phyloP scores from a whole-genome alignment of 2,329 filamentous ascomycete species.

The Aspergillus arachidicola region DNA sequence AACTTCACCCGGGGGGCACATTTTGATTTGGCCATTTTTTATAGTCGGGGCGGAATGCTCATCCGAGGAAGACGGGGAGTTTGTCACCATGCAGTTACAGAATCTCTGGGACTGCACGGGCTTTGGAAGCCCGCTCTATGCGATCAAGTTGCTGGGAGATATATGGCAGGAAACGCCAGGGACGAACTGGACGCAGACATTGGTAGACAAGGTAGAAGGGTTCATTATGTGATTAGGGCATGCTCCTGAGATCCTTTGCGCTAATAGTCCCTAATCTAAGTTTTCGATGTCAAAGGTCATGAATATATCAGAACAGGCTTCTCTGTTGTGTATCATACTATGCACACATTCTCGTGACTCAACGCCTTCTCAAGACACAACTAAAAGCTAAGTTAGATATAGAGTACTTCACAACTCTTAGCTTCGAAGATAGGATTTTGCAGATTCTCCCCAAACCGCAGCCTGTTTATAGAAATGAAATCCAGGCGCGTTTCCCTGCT shows the following conservation, averaged over 20 bases:
- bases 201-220: background rate
- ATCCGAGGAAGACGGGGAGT: background rate
- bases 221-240: background rate
- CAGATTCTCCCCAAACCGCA: background rate
- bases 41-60: background rate
- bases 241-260: background rate
- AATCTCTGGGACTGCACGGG: background rate
- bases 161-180: background rate
- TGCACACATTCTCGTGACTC: background rate
- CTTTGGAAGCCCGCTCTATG: background rate
- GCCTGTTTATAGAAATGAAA: background rate
- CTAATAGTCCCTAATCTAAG: background rate
- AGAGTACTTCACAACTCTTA: background rate
- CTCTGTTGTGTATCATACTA: background rate
- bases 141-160: background rate
- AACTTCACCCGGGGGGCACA: background rate
- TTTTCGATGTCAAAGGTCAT: background rate
- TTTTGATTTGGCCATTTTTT: background rate
- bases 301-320: background rate
- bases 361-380: background rate
- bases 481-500: constrained; percentile 20
- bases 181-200: background rate
- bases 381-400: background rate
- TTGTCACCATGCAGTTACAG: background rate
- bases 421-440: background rate